Evolutionary conservation across 176 grass and related monocot species (phyloP).

Genomic region (Ampelocalamus luodianensis): DNA sequence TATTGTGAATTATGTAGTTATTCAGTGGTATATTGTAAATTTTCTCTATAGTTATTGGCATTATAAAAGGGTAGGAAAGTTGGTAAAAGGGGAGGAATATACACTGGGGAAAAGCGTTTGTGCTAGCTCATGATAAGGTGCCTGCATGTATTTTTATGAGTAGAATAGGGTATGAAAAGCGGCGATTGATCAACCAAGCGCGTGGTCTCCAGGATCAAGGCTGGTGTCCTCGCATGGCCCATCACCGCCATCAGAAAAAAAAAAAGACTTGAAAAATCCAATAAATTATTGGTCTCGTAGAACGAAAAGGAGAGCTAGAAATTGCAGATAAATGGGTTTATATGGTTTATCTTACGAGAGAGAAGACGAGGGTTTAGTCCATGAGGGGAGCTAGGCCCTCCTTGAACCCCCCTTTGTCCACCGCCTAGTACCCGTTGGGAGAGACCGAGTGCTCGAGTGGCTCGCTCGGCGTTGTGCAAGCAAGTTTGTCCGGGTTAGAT

Average conservation of each 20-base stretch:
- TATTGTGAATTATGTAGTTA: too few relatives aligned
- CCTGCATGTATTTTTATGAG: slow-evolving; percentile 1
- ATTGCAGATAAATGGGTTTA: neutral
- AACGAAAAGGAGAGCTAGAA: neutral
- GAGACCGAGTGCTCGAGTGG: too few relatives aligned
- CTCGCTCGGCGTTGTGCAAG: too few relatives aligned
- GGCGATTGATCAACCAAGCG: slow-evolving; percentile 1
- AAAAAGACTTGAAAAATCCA: neutral
- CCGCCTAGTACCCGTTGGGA: too few relatives aligned
- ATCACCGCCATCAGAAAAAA: slow-evolving; percentile 16
- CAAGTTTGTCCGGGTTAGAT: too few relatives aligned
- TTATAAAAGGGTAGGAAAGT: neutral
- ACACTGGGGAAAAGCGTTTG: neutral
- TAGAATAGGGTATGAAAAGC: neutral
- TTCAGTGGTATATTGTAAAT: too few relatives aligned
- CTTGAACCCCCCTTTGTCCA: neutral
- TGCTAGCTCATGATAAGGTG: neutral
- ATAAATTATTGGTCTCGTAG: neutral
- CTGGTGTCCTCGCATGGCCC: neutral
- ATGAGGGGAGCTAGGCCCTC: neutral
- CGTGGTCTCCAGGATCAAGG: slow-evolving; percentile 31
- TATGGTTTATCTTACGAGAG: neutral
- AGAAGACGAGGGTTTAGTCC: neutral
- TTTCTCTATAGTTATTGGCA: too few relatives aligned
- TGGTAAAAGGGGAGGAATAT: neutral